A percentile compares a stretch with the other conserved stretches of the same genome.
Evolutionary conservation across 257 asterid genomes (phyloP).

Genomic region (Nicotiana obtusifolia): DNA sequence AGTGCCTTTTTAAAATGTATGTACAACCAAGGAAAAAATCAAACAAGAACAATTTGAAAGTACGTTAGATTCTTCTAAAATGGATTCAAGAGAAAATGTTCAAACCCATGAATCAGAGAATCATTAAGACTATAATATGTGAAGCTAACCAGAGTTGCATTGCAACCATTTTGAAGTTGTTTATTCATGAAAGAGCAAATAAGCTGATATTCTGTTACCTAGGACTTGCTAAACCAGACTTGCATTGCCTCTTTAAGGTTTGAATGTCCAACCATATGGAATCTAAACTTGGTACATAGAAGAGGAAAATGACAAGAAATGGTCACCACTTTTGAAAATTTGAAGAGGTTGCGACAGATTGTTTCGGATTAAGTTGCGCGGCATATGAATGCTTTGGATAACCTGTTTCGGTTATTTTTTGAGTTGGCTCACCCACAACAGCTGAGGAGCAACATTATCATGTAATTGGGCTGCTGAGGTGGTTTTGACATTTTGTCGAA

Average conservation of each 20-base stretch:
- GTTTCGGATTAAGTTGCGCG: no score
- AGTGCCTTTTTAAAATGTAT: background rate
- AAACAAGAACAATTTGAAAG: no score
- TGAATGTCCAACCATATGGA: slow-evolving; percentile 14
- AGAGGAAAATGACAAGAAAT: slow-evolving; percentile 51
- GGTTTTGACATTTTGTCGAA: no score
- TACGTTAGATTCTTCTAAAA: background rate
- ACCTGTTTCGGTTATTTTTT: no score
- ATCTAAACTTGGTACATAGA: slow-evolving; percentile 52
- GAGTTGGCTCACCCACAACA: no score
- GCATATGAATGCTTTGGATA: no score
- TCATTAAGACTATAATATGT: background rate
- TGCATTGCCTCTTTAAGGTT: background rate
- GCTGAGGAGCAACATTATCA: no score
- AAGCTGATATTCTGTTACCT: background rate
- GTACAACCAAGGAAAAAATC: no score
- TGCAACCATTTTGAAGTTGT: no score
- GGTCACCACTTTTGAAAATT: slow-evolving; percentile 28
- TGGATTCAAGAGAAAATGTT: background rate
- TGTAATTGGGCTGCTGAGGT: no score
- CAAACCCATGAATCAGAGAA: background rate
- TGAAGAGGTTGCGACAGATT: no score
- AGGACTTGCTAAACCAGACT: background rate
- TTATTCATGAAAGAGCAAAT: no score
- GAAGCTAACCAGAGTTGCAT: background rate